phyloP scores from a whole-genome alignment of 345 rosid genomes.

The Carallia brachiata region DNA sequence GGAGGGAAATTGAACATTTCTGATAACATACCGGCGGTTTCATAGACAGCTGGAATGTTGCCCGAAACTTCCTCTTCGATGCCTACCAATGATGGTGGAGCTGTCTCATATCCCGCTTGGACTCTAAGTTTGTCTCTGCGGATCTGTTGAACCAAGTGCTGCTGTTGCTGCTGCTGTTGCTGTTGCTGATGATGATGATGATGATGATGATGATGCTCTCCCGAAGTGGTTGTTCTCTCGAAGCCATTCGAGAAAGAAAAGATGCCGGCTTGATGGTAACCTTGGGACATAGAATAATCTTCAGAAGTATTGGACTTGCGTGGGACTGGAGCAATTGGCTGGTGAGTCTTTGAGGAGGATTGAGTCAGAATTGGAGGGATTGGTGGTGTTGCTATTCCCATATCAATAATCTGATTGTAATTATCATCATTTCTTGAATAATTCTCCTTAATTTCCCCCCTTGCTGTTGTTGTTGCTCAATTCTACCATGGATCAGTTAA shows the following conservation, averaged over 20 bases:
- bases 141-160: conserved; percentile 63
- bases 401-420: conserved; percentile 40
- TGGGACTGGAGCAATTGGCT: conserved; percentile 10
- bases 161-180: conserved; percentile 40
- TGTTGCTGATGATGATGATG: conserved; percentile 27
- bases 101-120: conserved; percentile 35
- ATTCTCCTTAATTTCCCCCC: not conserved
- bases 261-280: conserved; percentile 56
- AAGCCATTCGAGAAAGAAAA: conserved; percentile 74
- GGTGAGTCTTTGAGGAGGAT: conserved; percentile 18
- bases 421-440: conserved; percentile 33
- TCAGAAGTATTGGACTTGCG: conserved; percentile 27
- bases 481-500: conserved; percentile 27
- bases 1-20: conserved; percentile 89
- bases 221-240: conserved; percentile 46
- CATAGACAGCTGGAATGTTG: conserved; percentile 54
- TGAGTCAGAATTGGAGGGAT: conserved; percentile 25
- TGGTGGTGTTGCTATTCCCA: conserved; percentile 66
- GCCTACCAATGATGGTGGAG: conserved; percentile 50
- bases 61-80: conserved; percentile 51
- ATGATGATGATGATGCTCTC: conserved; percentile 25
- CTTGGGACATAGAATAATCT: conserved; percentile 90
- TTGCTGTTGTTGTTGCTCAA: conserved; percentile 14
- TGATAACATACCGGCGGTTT: conserved; percentile 83
- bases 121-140: conserved; percentile 62